Conservation (phyloP, 2,329 filamentous ascomycete species). For the Claviceps arundinis region DNA sequence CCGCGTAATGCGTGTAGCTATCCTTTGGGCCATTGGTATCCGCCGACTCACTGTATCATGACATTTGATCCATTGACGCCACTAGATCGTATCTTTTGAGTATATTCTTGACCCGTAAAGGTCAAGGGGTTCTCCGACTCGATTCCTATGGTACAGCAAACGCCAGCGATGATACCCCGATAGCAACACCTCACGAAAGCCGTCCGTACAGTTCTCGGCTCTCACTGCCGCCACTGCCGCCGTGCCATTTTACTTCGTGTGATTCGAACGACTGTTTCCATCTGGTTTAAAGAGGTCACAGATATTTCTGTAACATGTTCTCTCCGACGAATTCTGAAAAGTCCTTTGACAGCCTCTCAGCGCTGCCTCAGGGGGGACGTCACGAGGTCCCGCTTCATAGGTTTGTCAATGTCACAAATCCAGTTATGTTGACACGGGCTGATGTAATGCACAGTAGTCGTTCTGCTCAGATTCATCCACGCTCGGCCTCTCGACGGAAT, state of each 20-base stretch:
- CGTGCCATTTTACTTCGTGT: not conserved
- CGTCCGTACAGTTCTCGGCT: conserved; percentile 23
- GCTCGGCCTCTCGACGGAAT: conserved; percentile 48
- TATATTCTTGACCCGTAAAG: not conserved
- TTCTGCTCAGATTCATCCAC: conserved; percentile 32
- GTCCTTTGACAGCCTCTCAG: conserved; percentile 51
- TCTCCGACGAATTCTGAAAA: conserved; percentile 45
- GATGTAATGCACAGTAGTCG: conserved; percentile 21
- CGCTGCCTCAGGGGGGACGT: conserved; percentile 35
- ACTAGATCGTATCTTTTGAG: not conserved
- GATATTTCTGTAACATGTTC: conserved; percentile 37
- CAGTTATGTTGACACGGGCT: conserved; percentile 5
- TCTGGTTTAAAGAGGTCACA: not conserved
- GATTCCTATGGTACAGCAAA: not conserved
- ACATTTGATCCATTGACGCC: not conserved
- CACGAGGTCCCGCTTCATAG: conserved; percentile 47
- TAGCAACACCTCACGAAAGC: conserved; percentile 21
- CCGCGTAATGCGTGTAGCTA: not conserved
- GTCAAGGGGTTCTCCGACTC: not conserved
- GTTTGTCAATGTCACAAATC: conserved; percentile 21
- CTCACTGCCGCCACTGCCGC: conserved; percentile 5
- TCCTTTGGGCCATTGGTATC: not conserved
- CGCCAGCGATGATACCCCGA: conserved; percentile 35
- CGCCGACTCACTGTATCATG: not conserved
- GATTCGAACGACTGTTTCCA: not conserved